Evolutionary conservation across 192 early-diverging fungal genomes (phyloP), one percentile per base, ranked within the genome.

Genomic region (Globomyces pollinis-pini): DNA sequence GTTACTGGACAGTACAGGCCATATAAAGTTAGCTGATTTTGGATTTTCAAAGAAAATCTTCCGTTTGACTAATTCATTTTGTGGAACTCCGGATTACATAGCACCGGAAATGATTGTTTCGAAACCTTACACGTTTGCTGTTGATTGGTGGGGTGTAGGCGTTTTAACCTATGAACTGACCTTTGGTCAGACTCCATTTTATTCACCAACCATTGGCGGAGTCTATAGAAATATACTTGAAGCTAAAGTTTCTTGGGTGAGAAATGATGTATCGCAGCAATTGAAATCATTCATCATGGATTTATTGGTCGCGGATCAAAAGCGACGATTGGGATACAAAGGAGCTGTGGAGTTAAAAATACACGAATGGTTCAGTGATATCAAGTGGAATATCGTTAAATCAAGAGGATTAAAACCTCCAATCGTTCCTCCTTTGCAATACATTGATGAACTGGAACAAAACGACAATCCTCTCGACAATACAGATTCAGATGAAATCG

Each of bases 121-220:
- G 2, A 71, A 88, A 44, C 88, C 85, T 20, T 94, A 94, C 69
- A 86, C 81, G 16, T 90, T 89, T 59, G 81, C 84, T 9, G 88
- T 91, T 2, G 91, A 94, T 72, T 94, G 91, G 91, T 94, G 91
- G 91, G 85, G 91, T 6, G 74, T 93, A 30, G 91, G 91, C 35
- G 87, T 92, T 15, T 70, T 94, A 47, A 65, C 93, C 3, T 94
- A 82, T 63, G 67, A 64, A 64, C 32, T 64, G 58, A 39, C 45
- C 9, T 12, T 24, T 20, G 63, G 63, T 3, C 16, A 33, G 21
- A 24, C 61, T 3, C 61, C 61, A 24, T 62, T 62, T 26, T 39
- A 52, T n/a, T 26, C 36, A 18, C 26, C 50, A 12, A 50, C 21
- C 16, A 60, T 32, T 29, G 18, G 53, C 3, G 9, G 12, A 2